phyloP scores from a whole-genome alignment of 2,329 filamentous ascomycete genomes.

The Fusarium secorum region DNA sequence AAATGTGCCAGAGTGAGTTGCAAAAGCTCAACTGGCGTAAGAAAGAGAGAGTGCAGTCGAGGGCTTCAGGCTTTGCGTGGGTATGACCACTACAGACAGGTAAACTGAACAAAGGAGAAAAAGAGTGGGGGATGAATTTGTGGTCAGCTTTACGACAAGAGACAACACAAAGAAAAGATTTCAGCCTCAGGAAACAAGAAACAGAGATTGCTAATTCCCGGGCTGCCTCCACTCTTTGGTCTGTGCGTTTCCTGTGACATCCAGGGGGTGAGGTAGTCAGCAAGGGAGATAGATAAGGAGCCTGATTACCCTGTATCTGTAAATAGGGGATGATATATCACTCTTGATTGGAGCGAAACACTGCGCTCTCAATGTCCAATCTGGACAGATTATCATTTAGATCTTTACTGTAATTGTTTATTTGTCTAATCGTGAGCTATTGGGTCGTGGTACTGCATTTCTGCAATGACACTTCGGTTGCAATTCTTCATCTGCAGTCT shows the following conservation, averaged over 20 bases:
- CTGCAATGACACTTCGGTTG: neutral
- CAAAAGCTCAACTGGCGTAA: too few relatives aligned
- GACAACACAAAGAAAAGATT: neutral
- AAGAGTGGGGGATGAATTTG: neutral
- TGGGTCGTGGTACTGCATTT: rapidly evolving
- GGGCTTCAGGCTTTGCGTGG: too few relatives aligned
- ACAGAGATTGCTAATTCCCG: neutral
- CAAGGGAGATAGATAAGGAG: neutral
- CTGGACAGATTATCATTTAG: rapidly evolving
- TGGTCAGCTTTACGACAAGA: neutral
- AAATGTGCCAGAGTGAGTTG: neutral
- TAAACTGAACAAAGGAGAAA: neutral
- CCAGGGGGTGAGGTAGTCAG: neutral
- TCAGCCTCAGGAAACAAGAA: neutral
- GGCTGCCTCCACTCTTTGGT: neutral
- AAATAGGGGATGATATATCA: neutral
- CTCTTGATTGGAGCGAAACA: neutral
- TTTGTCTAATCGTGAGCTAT: neutral
- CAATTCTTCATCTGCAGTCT: rapidly evolving
- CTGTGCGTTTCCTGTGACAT: neutral
- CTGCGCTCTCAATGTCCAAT: neutral
- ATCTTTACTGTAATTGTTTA: neutral
- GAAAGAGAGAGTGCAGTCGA: neutral
- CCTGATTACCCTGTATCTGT: neutral
- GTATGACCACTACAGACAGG: neutral